These are phyloP conservation scores for Zygoascus hellenicus DNA, from an alignment of 1,139 yeast genomes.

Conservation along the genomic window DNA sequence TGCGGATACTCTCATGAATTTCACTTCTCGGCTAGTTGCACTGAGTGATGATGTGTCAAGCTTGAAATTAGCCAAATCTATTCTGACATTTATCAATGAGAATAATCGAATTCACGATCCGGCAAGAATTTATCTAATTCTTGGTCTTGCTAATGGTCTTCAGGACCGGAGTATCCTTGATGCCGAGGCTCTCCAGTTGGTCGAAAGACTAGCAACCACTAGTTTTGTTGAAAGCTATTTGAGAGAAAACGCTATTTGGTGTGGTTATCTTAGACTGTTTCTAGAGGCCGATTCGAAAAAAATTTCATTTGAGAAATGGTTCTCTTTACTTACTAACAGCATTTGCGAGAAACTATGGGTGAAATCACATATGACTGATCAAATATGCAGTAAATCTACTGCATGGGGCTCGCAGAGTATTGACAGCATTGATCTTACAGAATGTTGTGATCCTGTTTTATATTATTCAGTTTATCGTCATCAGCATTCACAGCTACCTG, in stretches of 20 bases:
- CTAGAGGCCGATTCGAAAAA: constrained; percentile 12
- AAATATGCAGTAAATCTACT: not conserved
- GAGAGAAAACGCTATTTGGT: constrained; percentile 13
- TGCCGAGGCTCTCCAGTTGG: not conserved
- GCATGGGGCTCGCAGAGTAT: constrained; percentile 1
- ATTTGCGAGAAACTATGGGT: not conserved
- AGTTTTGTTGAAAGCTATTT: constrained; percentile 16
- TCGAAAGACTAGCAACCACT: constrained; percentile 13
- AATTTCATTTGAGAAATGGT: constrained; percentile 4
- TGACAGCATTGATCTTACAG: not conserved
- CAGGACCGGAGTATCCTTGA: constrained; percentile 9
- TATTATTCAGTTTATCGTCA: not conserved
- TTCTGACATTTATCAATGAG: constrained; percentile 1
- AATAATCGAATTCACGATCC: constrained; percentile 42
- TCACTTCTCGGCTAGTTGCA: constrained; percentile 43
- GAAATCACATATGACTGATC: not conserved
- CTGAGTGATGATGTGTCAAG: constrained; percentile 36
- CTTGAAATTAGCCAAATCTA: constrained; percentile 26
- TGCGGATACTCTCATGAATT: constrained; percentile 48
- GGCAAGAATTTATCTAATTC: constrained; percentile 55
- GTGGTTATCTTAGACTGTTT: constrained; percentile 13
- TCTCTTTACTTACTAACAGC: not conserved
- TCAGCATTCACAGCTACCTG: not conserved
- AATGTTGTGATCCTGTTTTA: not conserved
- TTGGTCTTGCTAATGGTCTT: constrained; percentile 55